These are phyloP conservation scores for Lachancea cidri DNA, from an alignment of 805 yeast species.

Conservation along the genomic window DNA sequence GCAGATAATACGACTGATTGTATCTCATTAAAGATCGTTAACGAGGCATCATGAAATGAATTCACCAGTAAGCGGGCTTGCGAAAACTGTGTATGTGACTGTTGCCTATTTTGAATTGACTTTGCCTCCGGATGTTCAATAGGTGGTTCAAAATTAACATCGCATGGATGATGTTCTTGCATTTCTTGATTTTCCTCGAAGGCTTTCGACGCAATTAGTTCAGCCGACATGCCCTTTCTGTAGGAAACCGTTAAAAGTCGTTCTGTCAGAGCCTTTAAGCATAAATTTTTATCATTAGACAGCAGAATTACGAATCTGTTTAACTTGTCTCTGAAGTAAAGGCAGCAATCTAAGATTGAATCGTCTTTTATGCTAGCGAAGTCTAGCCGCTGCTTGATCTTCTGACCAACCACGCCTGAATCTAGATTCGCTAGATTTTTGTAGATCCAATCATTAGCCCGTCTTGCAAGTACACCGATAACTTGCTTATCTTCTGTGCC, in stretches of 20 bases:
- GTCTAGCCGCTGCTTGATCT: constrained; percentile 47
- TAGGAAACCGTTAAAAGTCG: constrained; percentile 56
- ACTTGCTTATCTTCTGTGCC: constrained; percentile 20
- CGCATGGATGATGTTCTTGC: too few species aligned
- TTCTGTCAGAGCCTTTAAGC: constrained; percentile 69
- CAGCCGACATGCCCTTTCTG: constrained; percentile 43
- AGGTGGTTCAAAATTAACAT: too few species aligned
- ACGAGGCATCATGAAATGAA: neutral
- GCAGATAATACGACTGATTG: constrained; percentile 39
- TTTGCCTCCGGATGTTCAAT: too few species aligned
- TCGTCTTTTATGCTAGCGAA: constrained; percentile 56
- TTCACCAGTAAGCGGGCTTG: neutral
- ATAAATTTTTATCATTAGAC: constrained; percentile 80
- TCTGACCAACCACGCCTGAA: constrained; percentile 60
- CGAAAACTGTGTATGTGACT: too few species aligned
- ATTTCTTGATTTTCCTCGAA: constrained; percentile 33
- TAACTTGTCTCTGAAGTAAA: constrained; percentile 46
- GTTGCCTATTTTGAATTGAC: too few species aligned
- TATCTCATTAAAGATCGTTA: constrained; percentile 35
- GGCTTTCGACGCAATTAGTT: constrained; percentile 39
- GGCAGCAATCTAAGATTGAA: constrained; percentile 78
- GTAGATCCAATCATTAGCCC: constrained; percentile 78
- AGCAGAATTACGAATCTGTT: constrained; percentile 51
- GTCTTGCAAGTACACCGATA: constrained; percentile 56
- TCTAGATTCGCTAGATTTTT: constrained; percentile 47